A percentile compares a stretch with the other conserved stretches of the same genome.
Conservation (phyloP, 805 yeast species). For the Metschnikowia colocasiae region DNA sequence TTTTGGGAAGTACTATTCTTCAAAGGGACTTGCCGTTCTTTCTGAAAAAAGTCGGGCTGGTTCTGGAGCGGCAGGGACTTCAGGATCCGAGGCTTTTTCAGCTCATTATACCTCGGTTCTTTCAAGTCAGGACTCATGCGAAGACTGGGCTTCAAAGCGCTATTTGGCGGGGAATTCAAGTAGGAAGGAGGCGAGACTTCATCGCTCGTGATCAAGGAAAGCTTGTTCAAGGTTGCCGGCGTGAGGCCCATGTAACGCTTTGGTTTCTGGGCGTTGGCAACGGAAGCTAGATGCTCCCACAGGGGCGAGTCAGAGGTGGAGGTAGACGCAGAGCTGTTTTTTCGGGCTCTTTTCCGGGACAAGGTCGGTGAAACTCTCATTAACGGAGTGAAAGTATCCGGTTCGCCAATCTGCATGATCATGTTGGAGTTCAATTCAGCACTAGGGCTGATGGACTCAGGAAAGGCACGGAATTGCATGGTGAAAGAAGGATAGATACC, state of each 20-base stretch:
- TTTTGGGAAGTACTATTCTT: not conserved
- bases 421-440: constrained; percentile 39
- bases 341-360: constrained; percentile 10
- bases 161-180: constrained; percentile 18
- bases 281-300: constrained; percentile 2
- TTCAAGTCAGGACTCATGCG: constrained; percentile 4
- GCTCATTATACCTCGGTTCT: not conserved
- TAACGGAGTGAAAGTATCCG: constrained; percentile 42
- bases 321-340: not conserved
- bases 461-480: constrained; percentile 39
- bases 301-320: constrained; percentile 4
- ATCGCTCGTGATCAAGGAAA: constrained; percentile 29
- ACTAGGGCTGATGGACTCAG: constrained; percentile 32
- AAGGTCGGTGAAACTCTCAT: constrained; percentile 39
- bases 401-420: constrained; percentile 38
- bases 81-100: not conserved
- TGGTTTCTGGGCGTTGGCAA: not conserved
- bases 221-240: constrained; percentile 29
- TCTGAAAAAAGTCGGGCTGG: not conserved
- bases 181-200: constrained; percentile 5
- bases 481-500: constrained; percentile 32
- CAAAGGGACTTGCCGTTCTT: not conserved
- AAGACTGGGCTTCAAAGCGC: constrained; percentile 16
- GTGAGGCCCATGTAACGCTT: not conserved
- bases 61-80: constrained; percentile 12